Conservation (phyloP, 164 flowering plant genomes). For the Brasenia schreberi region DNA sequence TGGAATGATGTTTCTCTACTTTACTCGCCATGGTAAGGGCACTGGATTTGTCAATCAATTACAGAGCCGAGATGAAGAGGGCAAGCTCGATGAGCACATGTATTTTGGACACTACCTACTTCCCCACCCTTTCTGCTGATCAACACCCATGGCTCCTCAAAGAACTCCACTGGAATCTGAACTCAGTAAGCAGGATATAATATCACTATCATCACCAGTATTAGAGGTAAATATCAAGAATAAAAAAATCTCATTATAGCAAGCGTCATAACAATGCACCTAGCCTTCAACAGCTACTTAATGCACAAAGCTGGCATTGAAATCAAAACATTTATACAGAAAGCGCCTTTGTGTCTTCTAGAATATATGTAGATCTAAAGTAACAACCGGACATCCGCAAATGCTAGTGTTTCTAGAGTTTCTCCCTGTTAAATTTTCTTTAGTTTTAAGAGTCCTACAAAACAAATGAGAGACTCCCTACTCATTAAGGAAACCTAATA, state of each 20-base stretch:
- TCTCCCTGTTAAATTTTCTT: too few species aligned
- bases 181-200: neutral
- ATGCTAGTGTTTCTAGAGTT: neutral
- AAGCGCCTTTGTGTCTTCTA: too few species aligned
- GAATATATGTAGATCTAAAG: neutral
- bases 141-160: conserved; percentile 90
- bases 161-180: conserved; percentile 92
- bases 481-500: too few species aligned
- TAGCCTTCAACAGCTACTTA: too few species aligned
- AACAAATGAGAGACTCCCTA: too few species aligned
- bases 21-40: conserved; percentile 92
- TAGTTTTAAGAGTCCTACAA: too few species aligned
- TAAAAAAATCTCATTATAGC: too few species aligned
- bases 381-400: neutral
- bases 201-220: too few species aligned
- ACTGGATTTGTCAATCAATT: conserved; percentile 85
- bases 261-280: too few species aligned
- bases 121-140: conserved; percentile 93
- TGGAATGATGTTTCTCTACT: neutral
- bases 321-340: too few species aligned
- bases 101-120: conserved; percentile 91
- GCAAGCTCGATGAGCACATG: conserved; percentile 98
- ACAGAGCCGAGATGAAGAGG: conserved; percentile 95
- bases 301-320: too few species aligned
- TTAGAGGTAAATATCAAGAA: too few species aligned